Evolutionary conservation across 768 basidiomycete genomes (phyloP), one percentile per base, ranked within the genome.

Genomic region (Rhodocollybia butyracea): DNA sequence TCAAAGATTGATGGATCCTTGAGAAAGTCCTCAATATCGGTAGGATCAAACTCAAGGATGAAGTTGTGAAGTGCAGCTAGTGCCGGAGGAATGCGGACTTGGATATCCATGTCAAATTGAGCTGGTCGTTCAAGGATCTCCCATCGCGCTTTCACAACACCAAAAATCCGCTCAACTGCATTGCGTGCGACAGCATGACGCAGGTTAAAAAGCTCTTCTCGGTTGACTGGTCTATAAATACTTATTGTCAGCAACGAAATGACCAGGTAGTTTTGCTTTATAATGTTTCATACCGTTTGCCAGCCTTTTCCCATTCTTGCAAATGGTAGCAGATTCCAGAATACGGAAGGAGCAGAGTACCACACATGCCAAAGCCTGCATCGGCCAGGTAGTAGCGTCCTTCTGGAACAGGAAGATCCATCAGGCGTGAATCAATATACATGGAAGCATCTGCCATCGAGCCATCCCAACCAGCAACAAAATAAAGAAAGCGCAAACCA

Each of bases 381-480:
- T 59, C 60, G 32, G 22, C 60, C 47, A 68, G 54, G 30, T 63
- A 59, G 32, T 60, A 67, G 19, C 59, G 51, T 1, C 61, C 64
- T 0, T 46, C 15, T 1, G 62, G 57, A 21, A 68, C 57, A 11
- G 31, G 34, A 2, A 69, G 38, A 55, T 61, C 55, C 3, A 31
- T 19, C 4, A 34, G 3, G 4, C 51, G 38, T 2, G 58, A 61
- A 57, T 66, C 46, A 8, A 48, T 19, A 46, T 57, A 66, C 3
- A 63, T 46, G 1, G 36, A 17, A 13, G 57, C 47, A 61, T 69
- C 63, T 5, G 59, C 29, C 3, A 56, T 57, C 15, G 57, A 61
- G 1, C 66, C 67, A 21, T 69, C 67, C 61, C 64, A 68, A 2
- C 66, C 64, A 10, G 54, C 60, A 1, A 68, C 51, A 0, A 60